Evolutionary conservation across 306 rosid genomes (phyloP), one percentile per base, ranked within the genome.

Genomic region (Hippophae tibetana): DNA sequence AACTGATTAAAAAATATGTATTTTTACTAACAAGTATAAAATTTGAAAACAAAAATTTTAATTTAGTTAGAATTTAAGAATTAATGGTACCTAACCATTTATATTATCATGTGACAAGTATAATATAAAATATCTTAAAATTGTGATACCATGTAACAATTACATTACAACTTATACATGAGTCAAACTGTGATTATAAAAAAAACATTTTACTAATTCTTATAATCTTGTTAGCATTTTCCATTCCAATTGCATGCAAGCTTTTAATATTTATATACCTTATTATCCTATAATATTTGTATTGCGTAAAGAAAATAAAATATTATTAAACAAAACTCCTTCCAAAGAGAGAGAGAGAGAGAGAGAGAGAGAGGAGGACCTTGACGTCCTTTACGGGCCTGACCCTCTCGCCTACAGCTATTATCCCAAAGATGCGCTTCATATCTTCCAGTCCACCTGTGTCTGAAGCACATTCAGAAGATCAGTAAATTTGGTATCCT

Each of bases 381-480:
- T 93, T 93, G 99, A 75, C 99, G 96, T 49, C 99, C 99, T 70
- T 93, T 93, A 58, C 99, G 80, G 9, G 99, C 99, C 63, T 93
- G 99, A 46, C 99, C 99, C 76, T 93, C 99, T 42, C 99, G 86
- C 65, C 97, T 86, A 79, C 97, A 88, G 87, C 99, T 93, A 77
- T 93, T 93, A 73, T 93, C 99, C 99, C 99, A 93, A 2, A 93
- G 94, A 88, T 93, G 99, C 76, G 99, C 99, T 77, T 93, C 99
- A 63, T 93, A 93, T 88, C 99, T 82, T 58, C 99, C 99, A 64
- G 99, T 93, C 99, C 99, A 93, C 64, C 99, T 72, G 70, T 92
- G 98, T 48, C 98, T 92, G 77, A 64, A 63, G 47, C 61, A 40
- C 27, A 40, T 61, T 47, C 11, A 41, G 56, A 25, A 38, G 10